Conservation (phyloP, 2,329 filamentous ascomycete species). For the Ceratocystis cubensis region DNA sequence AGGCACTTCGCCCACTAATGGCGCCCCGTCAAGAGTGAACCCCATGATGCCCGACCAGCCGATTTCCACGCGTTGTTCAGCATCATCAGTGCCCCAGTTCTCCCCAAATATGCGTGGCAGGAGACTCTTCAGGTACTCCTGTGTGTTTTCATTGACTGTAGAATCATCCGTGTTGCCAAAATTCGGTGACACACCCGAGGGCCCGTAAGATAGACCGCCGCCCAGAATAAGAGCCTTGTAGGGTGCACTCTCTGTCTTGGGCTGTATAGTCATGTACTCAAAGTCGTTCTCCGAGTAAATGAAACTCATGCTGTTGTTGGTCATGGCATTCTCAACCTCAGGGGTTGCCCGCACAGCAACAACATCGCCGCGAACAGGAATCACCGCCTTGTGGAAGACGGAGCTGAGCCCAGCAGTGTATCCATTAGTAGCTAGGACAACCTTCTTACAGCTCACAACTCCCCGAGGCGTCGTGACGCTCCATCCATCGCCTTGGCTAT, state of each 20-base stretch:
- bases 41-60: slow-evolving; percentile 48
- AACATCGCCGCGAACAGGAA: slow-evolving; percentile 23
- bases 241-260: slow-evolving; percentile 29
- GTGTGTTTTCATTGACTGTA: slow-evolving; percentile 37
- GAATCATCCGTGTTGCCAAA: slow-evolving; percentile 47
- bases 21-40: slow-evolving; percentile 40
- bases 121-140: slow-evolving; percentile 35
- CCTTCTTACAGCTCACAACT: slow-evolving; percentile 21
- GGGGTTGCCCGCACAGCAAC: slow-evolving; percentile 13
- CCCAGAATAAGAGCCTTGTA: slow-evolving; percentile 43
- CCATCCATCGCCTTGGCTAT: slow-evolving; percentile 11
- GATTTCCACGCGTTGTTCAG: slow-evolving; percentile 31
- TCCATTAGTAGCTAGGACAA: slow-evolving; percentile 27
- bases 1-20: slow-evolving; percentile 39
- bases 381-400: slow-evolving; percentile 22
- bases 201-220: slow-evolving; percentile 38
- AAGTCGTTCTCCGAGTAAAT: slow-evolving; percentile 45
- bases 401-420: slow-evolving; percentile 24
- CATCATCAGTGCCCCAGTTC: slow-evolving; percentile 33
- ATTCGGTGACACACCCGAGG: slow-evolving; percentile 34
- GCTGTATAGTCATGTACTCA: slow-evolving; percentile 54
- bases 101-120: slow-evolving; percentile 40
- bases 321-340: slow-evolving; percentile 24
- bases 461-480: slow-evolving; percentile 23
- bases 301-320: slow-evolving; percentile 40